phyloP scores from a whole-genome alignment of 306 rosid species.

The Cucumis cinereus region DNA sequence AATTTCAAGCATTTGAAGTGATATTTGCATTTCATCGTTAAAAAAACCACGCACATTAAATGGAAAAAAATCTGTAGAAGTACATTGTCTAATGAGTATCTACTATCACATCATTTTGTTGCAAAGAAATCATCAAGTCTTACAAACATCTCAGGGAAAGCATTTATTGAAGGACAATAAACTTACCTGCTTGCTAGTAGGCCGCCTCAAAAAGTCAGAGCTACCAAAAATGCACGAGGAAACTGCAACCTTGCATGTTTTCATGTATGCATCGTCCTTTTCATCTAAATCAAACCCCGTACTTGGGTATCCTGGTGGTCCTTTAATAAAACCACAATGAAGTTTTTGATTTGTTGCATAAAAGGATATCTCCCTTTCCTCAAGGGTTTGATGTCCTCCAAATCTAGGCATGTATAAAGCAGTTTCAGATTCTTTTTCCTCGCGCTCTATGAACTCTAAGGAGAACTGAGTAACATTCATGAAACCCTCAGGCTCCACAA shows the following conservation, averaged over 20 bases:
- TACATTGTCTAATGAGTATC: background rate
- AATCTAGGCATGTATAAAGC: constrained; percentile 46
- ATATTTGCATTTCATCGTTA: background rate
- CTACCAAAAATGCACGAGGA: constrained; percentile 97
- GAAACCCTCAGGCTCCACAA: constrained; percentile 48
- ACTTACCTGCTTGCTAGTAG: constrained; percentile 64
- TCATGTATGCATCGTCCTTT: constrained; percentile 60
- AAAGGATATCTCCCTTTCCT: constrained; percentile 71
- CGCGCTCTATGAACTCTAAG: constrained; percentile 43
- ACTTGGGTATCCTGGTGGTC: constrained; percentile 41
- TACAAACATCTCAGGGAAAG: background rate
- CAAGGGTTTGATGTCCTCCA: constrained; percentile 77
- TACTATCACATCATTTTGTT: background rate
- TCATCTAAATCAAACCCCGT: constrained; percentile 70
- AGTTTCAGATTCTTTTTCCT: constrained; percentile 21
- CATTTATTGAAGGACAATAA: background rate
- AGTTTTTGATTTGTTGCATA: constrained; percentile 53
- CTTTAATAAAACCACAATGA: constrained; percentile 79
- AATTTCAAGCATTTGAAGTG: background rate
- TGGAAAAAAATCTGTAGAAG: background rate
- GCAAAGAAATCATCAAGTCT: background rate
- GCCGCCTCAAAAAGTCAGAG: constrained; percentile 90
- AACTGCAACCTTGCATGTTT: constrained; percentile 57
- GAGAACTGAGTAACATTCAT: constrained; percentile 48
- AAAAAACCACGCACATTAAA: background rate